phyloP scores from a whole-genome alignment of 2,329 filamentous ascomycete species.

The Aureobasidium subglaciale region DNA sequence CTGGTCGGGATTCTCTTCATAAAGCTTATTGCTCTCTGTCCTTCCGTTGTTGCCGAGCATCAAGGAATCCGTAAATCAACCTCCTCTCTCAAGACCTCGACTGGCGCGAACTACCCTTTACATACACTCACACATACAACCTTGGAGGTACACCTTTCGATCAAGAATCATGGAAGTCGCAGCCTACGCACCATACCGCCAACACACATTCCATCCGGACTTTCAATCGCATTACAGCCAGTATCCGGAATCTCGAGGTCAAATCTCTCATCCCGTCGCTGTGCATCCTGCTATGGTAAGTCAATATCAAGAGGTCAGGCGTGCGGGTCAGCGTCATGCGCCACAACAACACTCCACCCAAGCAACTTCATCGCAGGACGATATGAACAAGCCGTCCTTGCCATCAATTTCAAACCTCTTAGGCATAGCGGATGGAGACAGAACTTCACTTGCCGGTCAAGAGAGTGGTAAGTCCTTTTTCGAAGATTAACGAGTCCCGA shows the following conservation, averaged over 20 bases:
- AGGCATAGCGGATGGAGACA: constrained; percentile 66
- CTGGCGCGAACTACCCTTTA: background rate
- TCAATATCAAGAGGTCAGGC: constrained; percentile 11
- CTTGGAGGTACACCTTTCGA: background rate
- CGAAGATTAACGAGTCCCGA: background rate
- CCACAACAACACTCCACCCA: background rate
- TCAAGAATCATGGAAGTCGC: constrained; percentile 18
- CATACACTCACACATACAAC: background rate
- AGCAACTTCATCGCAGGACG: constrained; percentile 40
- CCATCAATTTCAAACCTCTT: constrained; percentile 91
- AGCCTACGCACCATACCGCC: constrained; percentile 16
- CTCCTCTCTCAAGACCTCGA: background rate
- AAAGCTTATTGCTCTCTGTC: constrained; percentile 1
- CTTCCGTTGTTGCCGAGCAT: background rate
- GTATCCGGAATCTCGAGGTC: constrained; percentile 16
- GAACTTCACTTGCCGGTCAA: constrained; percentile 39
- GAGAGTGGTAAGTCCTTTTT: constrained; percentile 33
- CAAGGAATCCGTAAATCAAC: background rate
- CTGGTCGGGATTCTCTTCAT: background rate
- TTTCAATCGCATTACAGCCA: constrained; percentile 16
- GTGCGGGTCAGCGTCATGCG: constrained; percentile 3
- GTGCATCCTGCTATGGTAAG: constrained; percentile 7
- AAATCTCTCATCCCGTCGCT: constrained; percentile 12
- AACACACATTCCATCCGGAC: constrained; percentile 10
- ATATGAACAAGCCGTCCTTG: constrained; percentile 69